A percentile compares a stretch with the other conserved stretches of the same genome.
phyloP scores from a whole-genome alignment of 176 grass and related monocot genomes.

The Poa annua region DNA sequence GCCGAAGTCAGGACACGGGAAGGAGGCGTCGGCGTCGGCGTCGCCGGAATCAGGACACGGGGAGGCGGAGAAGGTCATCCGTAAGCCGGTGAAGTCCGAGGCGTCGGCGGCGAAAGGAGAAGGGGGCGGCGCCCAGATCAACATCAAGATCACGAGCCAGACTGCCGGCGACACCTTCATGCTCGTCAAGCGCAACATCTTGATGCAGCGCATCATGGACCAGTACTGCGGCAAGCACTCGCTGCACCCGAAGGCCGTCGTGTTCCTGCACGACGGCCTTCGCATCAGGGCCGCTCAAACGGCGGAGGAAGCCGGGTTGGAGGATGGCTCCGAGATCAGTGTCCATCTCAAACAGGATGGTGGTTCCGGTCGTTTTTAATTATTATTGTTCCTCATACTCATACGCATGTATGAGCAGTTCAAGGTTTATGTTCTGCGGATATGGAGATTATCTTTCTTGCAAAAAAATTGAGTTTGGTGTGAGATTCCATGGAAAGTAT shows the following conservation, averaged over 20 bases:
- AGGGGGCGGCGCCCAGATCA: background rate
- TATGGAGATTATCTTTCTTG: background rate
- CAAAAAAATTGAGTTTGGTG: background rate
- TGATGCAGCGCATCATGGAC: constrained; percentile 4
- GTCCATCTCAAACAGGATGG: background rate
- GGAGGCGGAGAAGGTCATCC: background rate
- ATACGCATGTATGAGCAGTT: background rate
- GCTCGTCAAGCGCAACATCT: background rate
- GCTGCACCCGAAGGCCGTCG: background rate
- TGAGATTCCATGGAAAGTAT: no score
- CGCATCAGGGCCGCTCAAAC: background rate
- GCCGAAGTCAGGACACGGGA: background rate
- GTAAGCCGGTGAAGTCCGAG: constrained; percentile 26
- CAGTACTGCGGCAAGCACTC: constrained; percentile 36
- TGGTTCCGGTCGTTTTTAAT: background rate
- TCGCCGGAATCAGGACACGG: background rate
- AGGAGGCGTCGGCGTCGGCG: background rate
- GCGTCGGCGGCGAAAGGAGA: background rate
- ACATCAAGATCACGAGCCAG: constrained; percentile 25
- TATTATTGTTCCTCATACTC: background rate
- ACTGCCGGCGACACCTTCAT: background rate
- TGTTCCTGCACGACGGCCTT: background rate
- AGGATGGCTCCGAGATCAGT: constrained; percentile 9
- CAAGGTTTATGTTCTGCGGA: background rate
- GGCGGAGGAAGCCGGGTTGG: constrained; percentile 2